phyloP scores from a whole-genome alignment of 2,329 filamentous ascomycete species.

The Paecilomyces fulvus region DNA sequence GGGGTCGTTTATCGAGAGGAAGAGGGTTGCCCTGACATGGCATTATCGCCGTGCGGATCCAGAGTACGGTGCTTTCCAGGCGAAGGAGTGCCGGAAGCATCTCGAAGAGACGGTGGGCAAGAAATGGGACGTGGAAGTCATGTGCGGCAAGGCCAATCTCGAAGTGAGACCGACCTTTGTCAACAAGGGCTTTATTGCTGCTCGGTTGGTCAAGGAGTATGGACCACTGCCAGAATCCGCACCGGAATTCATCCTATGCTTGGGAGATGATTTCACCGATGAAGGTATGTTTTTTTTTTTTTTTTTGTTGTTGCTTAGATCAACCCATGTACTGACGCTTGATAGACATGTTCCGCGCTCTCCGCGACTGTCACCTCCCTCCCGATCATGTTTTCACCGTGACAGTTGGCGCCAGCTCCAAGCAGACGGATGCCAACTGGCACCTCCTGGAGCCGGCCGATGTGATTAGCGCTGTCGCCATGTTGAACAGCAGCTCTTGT shows the following conservation, averaged over 20 bases:
- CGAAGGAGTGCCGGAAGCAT: constrained; percentile 70
- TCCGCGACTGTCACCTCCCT: constrained; percentile 51
- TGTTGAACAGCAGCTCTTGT: constrained; percentile 39
- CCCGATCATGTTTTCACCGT: constrained; percentile 73
- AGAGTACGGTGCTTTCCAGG: constrained; percentile 71
- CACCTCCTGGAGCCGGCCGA: constrained; percentile 83
- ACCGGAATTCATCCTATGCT: constrained; percentile 79
- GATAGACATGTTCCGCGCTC: constrained; percentile 71
- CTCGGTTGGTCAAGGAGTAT: constrained; percentile 70
- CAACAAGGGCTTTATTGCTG: constrained; percentile 95
- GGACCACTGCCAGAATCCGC: constrained; percentile 45
- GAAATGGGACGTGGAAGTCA: constrained; percentile 87
- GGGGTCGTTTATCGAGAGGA: constrained; percentile 87
- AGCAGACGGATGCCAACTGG: constrained; percentile 84
- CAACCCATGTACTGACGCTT: constrained; percentile 3
- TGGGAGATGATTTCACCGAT: constrained; percentile 94
- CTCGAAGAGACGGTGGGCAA: constrained; percentile 68
- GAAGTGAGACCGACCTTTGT: constrained; percentile 95
- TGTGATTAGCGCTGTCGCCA: constrained; percentile 60
- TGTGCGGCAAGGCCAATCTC: constrained; percentile 92
- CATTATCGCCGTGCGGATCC: constrained; percentile 90
- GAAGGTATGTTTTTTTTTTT: constrained; percentile 57
- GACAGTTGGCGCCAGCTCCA: constrained; percentile 83
- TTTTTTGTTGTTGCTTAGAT: background rate
- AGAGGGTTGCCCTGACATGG: constrained; percentile 92